These are phyloP conservation scores for Aspergillus haitiensis DNA, from an alignment of 495 filamentous ascomycete species.

Conservation along the genomic window DNA sequence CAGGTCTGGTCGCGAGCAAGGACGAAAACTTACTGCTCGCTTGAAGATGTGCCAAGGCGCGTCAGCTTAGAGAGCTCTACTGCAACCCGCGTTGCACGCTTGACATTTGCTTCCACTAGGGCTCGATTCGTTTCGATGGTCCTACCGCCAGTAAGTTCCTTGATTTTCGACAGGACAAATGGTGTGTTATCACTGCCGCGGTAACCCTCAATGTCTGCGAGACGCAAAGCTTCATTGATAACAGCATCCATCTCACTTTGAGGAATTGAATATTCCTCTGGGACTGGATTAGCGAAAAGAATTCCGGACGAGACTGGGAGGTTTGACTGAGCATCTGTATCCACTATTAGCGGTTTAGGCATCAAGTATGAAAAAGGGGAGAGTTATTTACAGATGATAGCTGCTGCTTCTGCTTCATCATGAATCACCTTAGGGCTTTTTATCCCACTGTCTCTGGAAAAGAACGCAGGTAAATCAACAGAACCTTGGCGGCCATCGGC, in stretches of 20 bases:
- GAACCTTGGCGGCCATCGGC: constrained; percentile 66
- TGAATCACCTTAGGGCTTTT: constrained; percentile 73
- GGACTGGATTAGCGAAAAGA: constrained; percentile 86
- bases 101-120: constrained; percentile 77
- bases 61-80: constrained; percentile 69
- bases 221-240: constrained; percentile 70
- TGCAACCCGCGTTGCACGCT: constrained; percentile 75
- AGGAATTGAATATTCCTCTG: constrained; percentile 66
- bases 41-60: constrained; percentile 30
- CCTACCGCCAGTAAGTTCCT: constrained; percentile 70
- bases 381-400: constrained; percentile 68
- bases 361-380: not conserved
- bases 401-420: constrained; percentile 78
- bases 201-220: constrained; percentile 67
- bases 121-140: constrained; percentile 75
- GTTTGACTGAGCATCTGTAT: constrained; percentile 59
- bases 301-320: constrained; percentile 72
- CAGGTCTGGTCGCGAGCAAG: constrained; percentile 8
- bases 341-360: constrained; percentile 3
- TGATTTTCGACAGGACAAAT: constrained; percentile 79
- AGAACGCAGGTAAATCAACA: constrained; percentile 89
- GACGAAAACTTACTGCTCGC: constrained; percentile 43
- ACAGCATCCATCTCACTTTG: constrained; percentile 68
- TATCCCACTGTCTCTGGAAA: constrained; percentile 77
- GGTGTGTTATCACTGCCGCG: constrained; percentile 83